These are phyloP conservation scores for barley (Hordeum vulgare) DNA, from an alignment of 176 grass and related monocot genomes.

Conservation along the genomic window MorexV3_pseudomolecules_assembly NC_058523.1:17588931-17589430, in stretches of 20 bases:
- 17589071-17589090: slow-evolving; percentile 66
- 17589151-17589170: slow-evolving; percentile 83
- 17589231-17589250: slow-evolving; percentile 48
- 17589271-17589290: slow-evolving; percentile 89
- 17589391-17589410: slow-evolving; percentile 57
- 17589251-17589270: slow-evolving; percentile 58
- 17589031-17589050: slow-evolving; percentile 93
- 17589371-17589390: slow-evolving; percentile 60
- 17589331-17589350: slow-evolving; percentile 62
- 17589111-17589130: slow-evolving; percentile 48
- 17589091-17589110: slow-evolving; percentile 81
- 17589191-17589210: slow-evolving; percentile 44
- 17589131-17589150: slow-evolving; percentile 48
- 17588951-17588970: slow-evolving; percentile 65
- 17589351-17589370: slow-evolving; percentile 61
- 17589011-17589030: slow-evolving; percentile 49
- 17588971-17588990: slow-evolving; percentile 60
- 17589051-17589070: slow-evolving; percentile 63
- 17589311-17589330: slow-evolving; percentile 89
- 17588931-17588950: slow-evolving; percentile 55
- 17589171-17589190: slow-evolving; percentile 57
- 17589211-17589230: slow-evolving; percentile 73
- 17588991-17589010: slow-evolving; percentile 48
- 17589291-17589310: slow-evolving; percentile 65
- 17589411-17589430: slow-evolving; percentile 95